phyloP scores from a whole-genome alignment of 139 green algal species.

The Ettlia oleoabundans region DNA sequence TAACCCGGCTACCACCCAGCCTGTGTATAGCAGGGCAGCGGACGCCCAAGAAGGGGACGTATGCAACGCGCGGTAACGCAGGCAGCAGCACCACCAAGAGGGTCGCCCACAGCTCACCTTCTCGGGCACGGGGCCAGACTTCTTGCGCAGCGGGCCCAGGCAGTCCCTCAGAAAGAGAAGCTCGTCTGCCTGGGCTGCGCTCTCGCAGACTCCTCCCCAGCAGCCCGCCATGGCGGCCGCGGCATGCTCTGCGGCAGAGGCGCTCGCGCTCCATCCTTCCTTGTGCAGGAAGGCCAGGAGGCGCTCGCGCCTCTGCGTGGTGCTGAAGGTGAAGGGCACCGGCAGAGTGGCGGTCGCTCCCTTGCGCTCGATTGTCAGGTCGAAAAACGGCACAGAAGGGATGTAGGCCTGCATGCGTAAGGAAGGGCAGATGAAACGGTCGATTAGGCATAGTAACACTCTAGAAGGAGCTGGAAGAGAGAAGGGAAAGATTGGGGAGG shows the following conservation, averaged over 20 bases:
- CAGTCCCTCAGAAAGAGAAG: conserved; percentile 6
- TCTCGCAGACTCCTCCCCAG: not conserved
- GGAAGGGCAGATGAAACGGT: not conserved
- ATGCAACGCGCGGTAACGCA: not conserved
- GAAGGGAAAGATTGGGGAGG: too few species aligned
- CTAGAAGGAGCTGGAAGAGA: too few species aligned
- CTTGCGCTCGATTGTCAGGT: not conserved
- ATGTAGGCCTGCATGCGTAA: not conserved
- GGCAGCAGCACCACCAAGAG: not conserved
- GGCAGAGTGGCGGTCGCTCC: not conserved
- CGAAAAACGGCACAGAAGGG: not conserved
- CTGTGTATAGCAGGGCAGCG: not conserved
- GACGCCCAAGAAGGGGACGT: not conserved
- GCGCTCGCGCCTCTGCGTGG: not conserved
- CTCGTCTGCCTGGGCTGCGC: not conserved
- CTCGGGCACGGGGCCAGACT: not conserved
- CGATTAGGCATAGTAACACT: not conserved
- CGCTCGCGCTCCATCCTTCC: not conserved
- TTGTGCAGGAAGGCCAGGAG: not conserved
- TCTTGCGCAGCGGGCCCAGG: conserved; percentile 1
- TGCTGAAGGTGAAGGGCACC: conserved; percentile 3
- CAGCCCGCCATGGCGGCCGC: not conserved
- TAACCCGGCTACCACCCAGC: not conserved
- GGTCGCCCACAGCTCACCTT: conserved; percentile 2
- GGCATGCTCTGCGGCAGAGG: too few species aligned